Percentiles rank a stretch among this genome's conserved stretches.
Evolutionary conservation across 75 land plant genomes (phyloP).

Genomic region (Pinus albicaulis): DNA sequence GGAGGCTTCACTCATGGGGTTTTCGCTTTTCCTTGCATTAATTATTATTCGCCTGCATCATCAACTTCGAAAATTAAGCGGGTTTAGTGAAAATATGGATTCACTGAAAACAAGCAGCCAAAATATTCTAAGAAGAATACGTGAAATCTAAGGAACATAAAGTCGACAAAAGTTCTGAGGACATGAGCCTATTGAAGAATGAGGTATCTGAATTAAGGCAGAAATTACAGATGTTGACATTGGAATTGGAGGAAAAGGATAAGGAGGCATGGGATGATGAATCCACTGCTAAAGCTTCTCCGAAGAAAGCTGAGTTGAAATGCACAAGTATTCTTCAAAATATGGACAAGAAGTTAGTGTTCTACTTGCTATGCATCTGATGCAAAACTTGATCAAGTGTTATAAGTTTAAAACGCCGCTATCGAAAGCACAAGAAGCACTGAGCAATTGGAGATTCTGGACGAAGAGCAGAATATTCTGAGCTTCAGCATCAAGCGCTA

Average conservation of each 20-base stretch:
- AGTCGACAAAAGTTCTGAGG: slow-evolving; percentile 32
- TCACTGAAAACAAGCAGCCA: slow-evolving; percentile 39
- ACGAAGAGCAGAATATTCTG: too few relatives aligned
- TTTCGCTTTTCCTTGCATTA: slow-evolving; percentile 61
- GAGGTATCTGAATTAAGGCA: slow-evolving; percentile 38
- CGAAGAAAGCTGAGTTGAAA: slow-evolving; percentile 80
- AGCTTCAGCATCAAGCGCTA: too few relatives aligned
- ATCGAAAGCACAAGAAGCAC: too few relatives aligned
- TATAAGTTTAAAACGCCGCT: too few relatives aligned
- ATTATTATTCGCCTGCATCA: slow-evolving; percentile 63
- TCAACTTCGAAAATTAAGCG: slow-evolving; percentile 36
- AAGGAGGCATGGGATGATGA: slow-evolving; percentile 50
- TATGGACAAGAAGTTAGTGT: too few relatives aligned
- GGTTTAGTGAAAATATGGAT: slow-evolving; percentile 22
- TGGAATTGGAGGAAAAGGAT: slow-evolving; percentile 52
- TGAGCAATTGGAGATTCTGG: too few relatives aligned
- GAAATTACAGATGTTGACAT: slow-evolving; percentile 52
- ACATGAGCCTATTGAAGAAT: slow-evolving; percentile 49
- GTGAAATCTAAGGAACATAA: slow-evolving; percentile 35
- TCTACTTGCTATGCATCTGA: too few relatives aligned
- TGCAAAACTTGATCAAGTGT: too few relatives aligned
- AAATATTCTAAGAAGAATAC: slow-evolving; percentile 45
- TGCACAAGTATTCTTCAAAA: too few relatives aligned
- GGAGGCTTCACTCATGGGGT: slow-evolving; percentile 35
- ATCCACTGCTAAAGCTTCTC: slow-evolving; percentile 63